Evolutionary conservation across 257 asterid genomes (phyloP).

Genomic region (Solanum medicagineum): DNA sequence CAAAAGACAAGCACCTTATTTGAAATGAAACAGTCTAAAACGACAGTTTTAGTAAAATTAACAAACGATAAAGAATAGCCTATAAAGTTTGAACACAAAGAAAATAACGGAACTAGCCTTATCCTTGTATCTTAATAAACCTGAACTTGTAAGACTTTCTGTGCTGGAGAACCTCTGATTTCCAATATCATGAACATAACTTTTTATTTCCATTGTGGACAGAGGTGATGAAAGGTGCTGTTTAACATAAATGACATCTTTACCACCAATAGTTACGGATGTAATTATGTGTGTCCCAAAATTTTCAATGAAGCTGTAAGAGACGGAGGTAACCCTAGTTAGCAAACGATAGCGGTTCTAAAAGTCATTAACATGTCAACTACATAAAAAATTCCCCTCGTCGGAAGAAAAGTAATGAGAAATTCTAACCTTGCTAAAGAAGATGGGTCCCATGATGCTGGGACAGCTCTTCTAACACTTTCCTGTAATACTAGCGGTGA

Average conservation of each 20-base stretch:
- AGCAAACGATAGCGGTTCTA: not conserved
- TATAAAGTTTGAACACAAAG: not conserved
- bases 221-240: slow-evolving; percentile 65
- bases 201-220: slow-evolving; percentile 61
- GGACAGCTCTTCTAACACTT: slow-evolving; percentile 57
- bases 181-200: slow-evolving; percentile 77
- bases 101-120: slow-evolving; percentile 37
- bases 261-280: slow-evolving; percentile 73
- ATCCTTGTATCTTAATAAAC: slow-evolving; percentile 61
- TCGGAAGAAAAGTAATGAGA: not conserved
- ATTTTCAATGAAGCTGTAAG: slow-evolving; percentile 70
- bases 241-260: slow-evolving; percentile 75
- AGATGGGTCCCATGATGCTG: slow-evolving; percentile 79
- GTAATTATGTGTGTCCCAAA: slow-evolving; percentile 80
- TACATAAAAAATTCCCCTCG: not conserved
- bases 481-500: slow-evolving; percentile 39
- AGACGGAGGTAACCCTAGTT: not conserved
- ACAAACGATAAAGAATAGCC: not conserved
- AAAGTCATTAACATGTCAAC: not conserved
- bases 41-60: not conserved
- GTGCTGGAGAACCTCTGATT: slow-evolving; percentile 63
- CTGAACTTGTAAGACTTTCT: slow-evolving; percentile 66
- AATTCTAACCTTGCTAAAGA: slow-evolving; percentile 56
- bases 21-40: not conserved
- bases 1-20: not conserved